These are phyloP conservation scores for Syzygium syzygioides DNA, from an alignment of 441 rosid species.

Conservation along the genomic window DNA sequence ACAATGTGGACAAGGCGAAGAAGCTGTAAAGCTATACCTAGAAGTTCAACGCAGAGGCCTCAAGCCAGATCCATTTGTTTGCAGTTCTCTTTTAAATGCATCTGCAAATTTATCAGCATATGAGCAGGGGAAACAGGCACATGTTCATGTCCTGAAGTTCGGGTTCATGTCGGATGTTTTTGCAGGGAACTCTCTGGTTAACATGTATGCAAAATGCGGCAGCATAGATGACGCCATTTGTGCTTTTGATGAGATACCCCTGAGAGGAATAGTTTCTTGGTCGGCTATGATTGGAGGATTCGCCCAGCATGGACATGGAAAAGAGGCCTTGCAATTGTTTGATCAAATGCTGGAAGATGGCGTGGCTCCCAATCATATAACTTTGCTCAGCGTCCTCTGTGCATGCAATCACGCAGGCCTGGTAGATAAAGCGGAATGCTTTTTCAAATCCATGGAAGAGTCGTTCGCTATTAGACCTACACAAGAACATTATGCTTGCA, in stretches of 20 bases:
- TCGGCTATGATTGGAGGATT: constrained; percentile 68
- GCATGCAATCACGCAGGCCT: constrained; percentile 75
- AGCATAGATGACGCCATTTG: constrained; percentile 52
- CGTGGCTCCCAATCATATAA: constrained; percentile 50
- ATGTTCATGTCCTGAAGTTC: constrained; percentile 49
- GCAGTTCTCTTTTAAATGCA: constrained; percentile 61
- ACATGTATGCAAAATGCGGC: constrained; percentile 72
- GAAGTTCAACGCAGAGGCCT: constrained; percentile 37
- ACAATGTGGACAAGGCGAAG: constrained; percentile 63
- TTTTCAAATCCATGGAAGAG: constrained; percentile 45
- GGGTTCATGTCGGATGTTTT: constrained; percentile 54
- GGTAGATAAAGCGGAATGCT: constrained; percentile 42
- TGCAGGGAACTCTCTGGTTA: constrained; percentile 65
- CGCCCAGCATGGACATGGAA: constrained; percentile 71
- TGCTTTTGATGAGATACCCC: constrained; percentile 41
- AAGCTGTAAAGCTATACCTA: constrained; percentile 52
- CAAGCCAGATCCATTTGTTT: constrained; percentile 55
- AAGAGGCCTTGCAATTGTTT: constrained; percentile 45
- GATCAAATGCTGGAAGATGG: constrained; percentile 44
- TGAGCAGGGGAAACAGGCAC: constrained; percentile 72
- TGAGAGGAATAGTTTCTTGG: constrained; percentile 63
- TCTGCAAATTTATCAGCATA: constrained; percentile 66
- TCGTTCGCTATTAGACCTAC: constrained; percentile 37
- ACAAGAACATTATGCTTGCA: constrained; percentile 70
- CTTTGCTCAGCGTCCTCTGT: constrained; percentile 53